These are phyloP conservation scores for Periconia digitata DNA, from an alignment of 2,329 filamentous ascomycete species.

Conservation along the genomic window DNA sequence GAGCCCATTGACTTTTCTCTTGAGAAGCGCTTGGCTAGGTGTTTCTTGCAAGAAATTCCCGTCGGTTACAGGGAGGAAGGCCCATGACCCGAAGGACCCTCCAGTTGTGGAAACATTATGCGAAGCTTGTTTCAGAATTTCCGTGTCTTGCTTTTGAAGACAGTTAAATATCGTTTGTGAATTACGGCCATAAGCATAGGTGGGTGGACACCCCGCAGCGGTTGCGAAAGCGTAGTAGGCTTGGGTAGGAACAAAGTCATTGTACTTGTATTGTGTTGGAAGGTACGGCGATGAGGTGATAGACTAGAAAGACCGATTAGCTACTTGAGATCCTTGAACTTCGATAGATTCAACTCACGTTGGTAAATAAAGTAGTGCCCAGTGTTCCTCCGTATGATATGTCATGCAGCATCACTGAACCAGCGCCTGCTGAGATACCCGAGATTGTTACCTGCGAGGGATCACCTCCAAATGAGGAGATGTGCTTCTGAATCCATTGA, in stretches of 20 bases:
- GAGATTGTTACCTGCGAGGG: conserved; percentile 33
- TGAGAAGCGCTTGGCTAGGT: conserved; percentile 40
- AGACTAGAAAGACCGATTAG: conserved; percentile 6
- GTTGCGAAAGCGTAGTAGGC: conserved; percentile 48
- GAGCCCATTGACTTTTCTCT: conserved; percentile 41
- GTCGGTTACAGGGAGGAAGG: conserved; percentile 48
- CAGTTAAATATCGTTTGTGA: conserved; percentile 44
- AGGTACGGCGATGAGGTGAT: conserved; percentile 54
- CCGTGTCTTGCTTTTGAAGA: conserved; percentile 36
- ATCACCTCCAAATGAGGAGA: conserved; percentile 29
- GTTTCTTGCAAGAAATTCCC: conserved; percentile 39
- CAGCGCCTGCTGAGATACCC: conserved; percentile 43
- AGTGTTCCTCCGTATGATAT: conserved; percentile 30
- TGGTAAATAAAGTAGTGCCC: conserved; percentile 36
- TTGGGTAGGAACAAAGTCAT: conserved; percentile 47
- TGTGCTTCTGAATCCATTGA: conserved; percentile 54
- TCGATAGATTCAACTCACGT: conserved; percentile 21
- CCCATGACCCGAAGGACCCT: conserved; percentile 42
- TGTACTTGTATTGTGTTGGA: conserved; percentile 55
- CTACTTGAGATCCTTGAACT: background rate
- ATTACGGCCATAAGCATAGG: conserved; percentile 2
- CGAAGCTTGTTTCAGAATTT: conserved; percentile 41
- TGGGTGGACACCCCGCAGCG: conserved; percentile 26
- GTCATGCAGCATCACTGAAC: conserved; percentile 41
- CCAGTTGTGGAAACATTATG: conserved; percentile 35